Conservation (phyloP, 768 basidiomycete species). For the Mrakia gelida region DNA sequence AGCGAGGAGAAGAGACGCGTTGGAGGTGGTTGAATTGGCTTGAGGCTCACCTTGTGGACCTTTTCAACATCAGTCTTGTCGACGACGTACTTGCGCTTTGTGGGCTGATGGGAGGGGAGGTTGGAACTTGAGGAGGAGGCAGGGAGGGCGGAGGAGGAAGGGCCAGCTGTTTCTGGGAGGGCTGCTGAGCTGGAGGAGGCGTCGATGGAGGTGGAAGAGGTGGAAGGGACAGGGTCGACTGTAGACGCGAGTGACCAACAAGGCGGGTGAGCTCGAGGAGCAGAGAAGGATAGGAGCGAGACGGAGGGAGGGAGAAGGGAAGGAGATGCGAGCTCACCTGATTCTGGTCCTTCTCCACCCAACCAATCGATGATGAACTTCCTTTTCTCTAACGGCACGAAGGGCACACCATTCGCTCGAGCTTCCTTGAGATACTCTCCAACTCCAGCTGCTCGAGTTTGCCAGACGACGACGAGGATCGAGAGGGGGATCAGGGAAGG, state of each 20-base stretch:
- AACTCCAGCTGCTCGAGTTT: constrained; percentile 5
- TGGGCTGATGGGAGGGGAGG: background rate
- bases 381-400: constrained; percentile 28
- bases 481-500: constrained; percentile 27
- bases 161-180: background rate
- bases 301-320: background rate
- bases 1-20: background rate
- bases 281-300: background rate
- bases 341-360: constrained; percentile 23
- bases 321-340: constrained; percentile 22
- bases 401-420: constrained; percentile 27
- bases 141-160: background rate
- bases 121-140: background rate
- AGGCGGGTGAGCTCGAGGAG: background rate
- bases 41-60: constrained; percentile 19
- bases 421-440: constrained; percentile 28
- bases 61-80: constrained; percentile 29
- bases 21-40: no score
- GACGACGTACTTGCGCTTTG: constrained; percentile 29
- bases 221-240: background rate
- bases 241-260: background rate
- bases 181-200: background rate
- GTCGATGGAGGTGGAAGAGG: background rate
- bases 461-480: constrained; percentile 25
- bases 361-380: constrained; percentile 29